Percentiles rank a stretch among this genome's conserved stretches.
Conservation (phyloP, 1,139 yeast genomes). For the Hemisphaericaspora lyxosophila region DNA sequence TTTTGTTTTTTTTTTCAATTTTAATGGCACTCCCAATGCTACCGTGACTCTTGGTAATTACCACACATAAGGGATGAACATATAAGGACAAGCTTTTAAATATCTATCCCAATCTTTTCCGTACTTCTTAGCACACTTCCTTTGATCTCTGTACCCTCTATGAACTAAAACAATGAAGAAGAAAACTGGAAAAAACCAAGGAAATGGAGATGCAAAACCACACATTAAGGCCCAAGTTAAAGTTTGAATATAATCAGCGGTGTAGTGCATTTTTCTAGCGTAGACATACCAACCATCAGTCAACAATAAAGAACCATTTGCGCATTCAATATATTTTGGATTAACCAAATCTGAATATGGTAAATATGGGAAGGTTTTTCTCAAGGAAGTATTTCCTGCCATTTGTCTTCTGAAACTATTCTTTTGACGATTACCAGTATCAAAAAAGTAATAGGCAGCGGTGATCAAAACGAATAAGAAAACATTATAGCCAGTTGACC, state of each 20-base stretch:
- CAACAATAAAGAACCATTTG: constrained; percentile 77
- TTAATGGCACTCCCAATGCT: too few species aligned
- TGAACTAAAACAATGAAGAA: constrained; percentile 85
- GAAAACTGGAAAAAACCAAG: constrained; percentile 94
- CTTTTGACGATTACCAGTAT: constrained; percentile 93
- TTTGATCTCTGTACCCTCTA: constrained; percentile 83
- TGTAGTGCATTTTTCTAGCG: constrained; percentile 93
- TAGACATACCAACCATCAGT: constrained; percentile 93
- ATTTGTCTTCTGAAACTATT: constrained; percentile 85
- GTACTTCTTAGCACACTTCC: constrained; percentile 81
- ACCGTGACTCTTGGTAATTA: too few species aligned
- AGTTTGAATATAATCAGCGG: constrained; percentile 89
- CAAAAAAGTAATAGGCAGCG: constrained; percentile 86
- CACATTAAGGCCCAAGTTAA: constrained; percentile 90
- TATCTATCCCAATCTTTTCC: constrained; percentile 94
- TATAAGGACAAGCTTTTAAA: constrained; percentile 82
- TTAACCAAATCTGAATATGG: constrained; percentile 79
- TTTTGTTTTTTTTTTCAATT: too few species aligned
- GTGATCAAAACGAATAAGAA: constrained; percentile 57
- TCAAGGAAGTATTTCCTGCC: constrained; percentile 71
- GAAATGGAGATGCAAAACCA: constrained; percentile 84
- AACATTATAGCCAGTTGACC: constrained; percentile 62
- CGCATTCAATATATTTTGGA: constrained; percentile 82
- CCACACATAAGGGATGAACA: constrained; percentile 85
- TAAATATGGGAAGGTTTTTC: constrained; percentile 91